Evolutionary conservation across 2,329 filamentous ascomycete genomes (phyloP), one percentile per base, ranked within the genome.

Genomic region (Stromatinia cepivora): DNA sequence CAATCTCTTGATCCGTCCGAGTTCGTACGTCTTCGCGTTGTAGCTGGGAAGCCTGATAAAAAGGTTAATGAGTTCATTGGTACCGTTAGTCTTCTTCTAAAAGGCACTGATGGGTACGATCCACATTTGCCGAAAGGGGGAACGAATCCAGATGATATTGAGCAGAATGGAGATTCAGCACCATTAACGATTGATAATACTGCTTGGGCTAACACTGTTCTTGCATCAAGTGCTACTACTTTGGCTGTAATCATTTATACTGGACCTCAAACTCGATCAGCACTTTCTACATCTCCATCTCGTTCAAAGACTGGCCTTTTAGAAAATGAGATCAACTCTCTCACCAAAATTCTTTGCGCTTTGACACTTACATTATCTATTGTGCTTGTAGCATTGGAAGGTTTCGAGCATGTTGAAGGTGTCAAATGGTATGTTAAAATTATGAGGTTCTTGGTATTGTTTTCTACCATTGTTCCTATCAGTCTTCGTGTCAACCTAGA

Each of bases 381-480:
- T 72, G 85, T 97, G 54, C 86, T 99, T 11, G 95, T 99, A 7
- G 93, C 92, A 0, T 81, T 98, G 2, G 90, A 97, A 79, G 90
- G 92, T 0, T 95, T 97, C 72, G 84, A 89, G 59, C 86, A 84
- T 73, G 87, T 87, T 1, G 84, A 88, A 67, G 87, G 85, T 28
- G 86, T 87, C 67, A 82, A 86, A 34, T 99, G 95, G 95, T 99
- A 98, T 79, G 89, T 98, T 74, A 94, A 96, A 73, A 97, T 98
- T 76, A 95, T 97, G 89, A 90, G 94, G n/a, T 99, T 98, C 78
- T 82, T 99, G 72, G 96, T 99, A 71, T 84, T 99, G 0, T 99
- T 99, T 83, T 98, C 94, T n/a, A 98, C 94, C 0, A 99, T 99
- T 76, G 96, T 99, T 36, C 95, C 95, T 1, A 97, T 99, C 80